Evolutionary conservation across 2,329 filamentous ascomycete genomes (phyloP).

Genomic region (Chrysosporium keratinophilum): DNA sequence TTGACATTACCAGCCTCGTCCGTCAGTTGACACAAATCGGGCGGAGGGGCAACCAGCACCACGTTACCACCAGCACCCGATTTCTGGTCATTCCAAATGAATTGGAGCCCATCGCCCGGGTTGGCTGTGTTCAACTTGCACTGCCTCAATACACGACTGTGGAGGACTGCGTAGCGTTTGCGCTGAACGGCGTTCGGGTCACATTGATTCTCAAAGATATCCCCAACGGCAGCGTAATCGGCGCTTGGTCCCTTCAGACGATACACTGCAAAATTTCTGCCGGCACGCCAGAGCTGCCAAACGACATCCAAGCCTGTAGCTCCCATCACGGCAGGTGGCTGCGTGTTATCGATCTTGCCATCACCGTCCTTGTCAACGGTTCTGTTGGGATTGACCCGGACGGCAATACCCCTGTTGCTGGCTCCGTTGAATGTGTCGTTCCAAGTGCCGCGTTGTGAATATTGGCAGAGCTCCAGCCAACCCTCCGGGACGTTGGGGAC

Average conservation of each 20-base stretch:
- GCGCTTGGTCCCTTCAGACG: not conserved
- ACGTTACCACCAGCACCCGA: constrained; percentile 7
- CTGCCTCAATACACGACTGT: not conserved
- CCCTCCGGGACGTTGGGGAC: constrained; percentile 1
- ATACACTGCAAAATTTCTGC: constrained; percentile 8
- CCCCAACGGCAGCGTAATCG: not conserved
- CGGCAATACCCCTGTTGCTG: constrained; percentile 4
- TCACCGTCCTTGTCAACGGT: constrained; percentile 5
- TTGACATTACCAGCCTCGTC: constrained; percentile 4
- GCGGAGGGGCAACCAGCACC: constrained; percentile 3
- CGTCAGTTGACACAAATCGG: not conserved
- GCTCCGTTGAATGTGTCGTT: constrained; percentile 5
- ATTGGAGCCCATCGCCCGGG: not conserved
- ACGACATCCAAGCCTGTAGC: constrained; percentile 3
- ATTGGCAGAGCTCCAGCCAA: constrained; percentile 7
- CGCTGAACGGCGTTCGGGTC: constrained; percentile 7
- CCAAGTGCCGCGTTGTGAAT: constrained; percentile 1
- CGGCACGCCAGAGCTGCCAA: constrained; percentile 6
- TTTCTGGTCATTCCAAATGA: constrained; percentile 3
- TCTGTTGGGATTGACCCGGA: constrained; percentile 6
- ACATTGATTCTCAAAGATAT: constrained; percentile 9
- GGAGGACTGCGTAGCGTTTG: constrained; percentile 1
- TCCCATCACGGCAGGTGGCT: constrained; percentile 5
- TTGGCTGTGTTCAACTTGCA: not conserved
- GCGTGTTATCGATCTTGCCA: not conserved